Evolutionary conservation across 768 basidiomycete species (phyloP).

Genomic region (Nevesoporus exiguus): DNA sequence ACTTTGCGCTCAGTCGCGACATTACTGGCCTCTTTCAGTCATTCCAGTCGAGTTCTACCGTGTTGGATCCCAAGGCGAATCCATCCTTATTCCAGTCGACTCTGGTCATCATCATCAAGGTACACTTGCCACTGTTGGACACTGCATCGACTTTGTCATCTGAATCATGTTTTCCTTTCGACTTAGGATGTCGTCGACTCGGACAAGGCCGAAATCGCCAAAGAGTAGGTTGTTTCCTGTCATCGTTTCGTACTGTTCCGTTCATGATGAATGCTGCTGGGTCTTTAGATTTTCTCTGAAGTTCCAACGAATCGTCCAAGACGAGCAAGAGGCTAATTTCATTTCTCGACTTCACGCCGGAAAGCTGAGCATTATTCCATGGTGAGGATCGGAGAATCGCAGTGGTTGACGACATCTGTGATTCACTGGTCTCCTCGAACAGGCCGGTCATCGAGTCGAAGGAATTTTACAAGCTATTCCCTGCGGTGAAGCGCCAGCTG

Average conservation of each 20-base stretch:
- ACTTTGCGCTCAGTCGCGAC: constrained; percentile 59
- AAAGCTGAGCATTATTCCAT: constrained; percentile 54
- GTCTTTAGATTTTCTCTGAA: constrained; percentile 48
- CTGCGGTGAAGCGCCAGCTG: constrained; percentile 42
- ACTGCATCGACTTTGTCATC: not conserved
- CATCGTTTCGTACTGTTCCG: not conserved
- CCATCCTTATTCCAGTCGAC: constrained; percentile 57
- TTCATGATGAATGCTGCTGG: not conserved
- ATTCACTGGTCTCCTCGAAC: not conserved
- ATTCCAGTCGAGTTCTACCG: constrained; percentile 55
- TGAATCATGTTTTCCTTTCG: not conserved
- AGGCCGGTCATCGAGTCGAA: constrained; percentile 59
- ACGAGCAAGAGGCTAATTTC: constrained; percentile 60
- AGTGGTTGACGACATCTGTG: not conserved
- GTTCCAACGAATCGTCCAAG: constrained; percentile 58
- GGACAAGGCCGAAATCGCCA: constrained; percentile 54
- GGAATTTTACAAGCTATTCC: constrained; percentile 58
- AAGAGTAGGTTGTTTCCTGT: constrained; percentile 41
- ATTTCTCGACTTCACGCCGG: constrained; percentile 58
- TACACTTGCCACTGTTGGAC: not conserved
- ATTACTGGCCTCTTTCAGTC: constrained; percentile 60
- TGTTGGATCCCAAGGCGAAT: constrained; percentile 57
- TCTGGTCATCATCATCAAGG: constrained; percentile 63
- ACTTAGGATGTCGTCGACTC: constrained; percentile 61
- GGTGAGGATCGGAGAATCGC: constrained; percentile 28